Base-by-base conservation (phyloP, 805 yeast genomes). In the Zygosaccharomyces bisporus region DNA sequence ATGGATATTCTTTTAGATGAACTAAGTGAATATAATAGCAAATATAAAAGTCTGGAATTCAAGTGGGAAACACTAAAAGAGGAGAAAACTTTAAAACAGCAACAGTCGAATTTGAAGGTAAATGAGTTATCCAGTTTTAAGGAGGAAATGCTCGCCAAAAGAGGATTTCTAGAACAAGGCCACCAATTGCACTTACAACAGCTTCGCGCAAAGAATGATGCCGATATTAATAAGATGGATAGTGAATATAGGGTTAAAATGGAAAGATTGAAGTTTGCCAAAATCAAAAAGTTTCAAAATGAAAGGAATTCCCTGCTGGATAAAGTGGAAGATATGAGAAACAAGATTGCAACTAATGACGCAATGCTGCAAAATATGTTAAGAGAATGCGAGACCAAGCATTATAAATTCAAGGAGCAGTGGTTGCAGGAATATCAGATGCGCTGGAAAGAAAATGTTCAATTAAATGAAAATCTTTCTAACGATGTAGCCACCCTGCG, bases 201-300 rank as follows among this genome's bases (percentile, higher is more conserved):
- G 47, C 39, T 64, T 45, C 57, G 61, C 20, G 58, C 62, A 12
- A 67, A 67, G 20, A 59, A 68, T 40, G 71, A 72, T 13, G 67
- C 68, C 27, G 66, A 70, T 19, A 52, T 67, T 14, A 67, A 64
- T 29, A 59, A 64, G 14, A 39, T 68, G 20, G 64, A 62, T 17
- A 63, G 66, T 32, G 66, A 54, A 3, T 70, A 67, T 44, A 53
- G 58, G 14, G 27, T 47, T 0, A 63, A 72, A 52, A 66, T 77
- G 1, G 76, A 75, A 32, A 44, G 54, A 1, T 47, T 73, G 4
- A 64, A 73, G 25, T 53, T 63, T 5, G 56, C 56, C 12, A 71
- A 69, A 41, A 64, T 66, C 4, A 54, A 54, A 14, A 55, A 62
- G 31, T 57, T 61, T 21, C 63, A 70, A 34, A 44, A 51, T 6